These are phyloP conservation scores for Bipolaris cookei DNA, from an alignment of 2,329 filamentous ascomycete genomes.

Conservation along the genomic window DNA sequence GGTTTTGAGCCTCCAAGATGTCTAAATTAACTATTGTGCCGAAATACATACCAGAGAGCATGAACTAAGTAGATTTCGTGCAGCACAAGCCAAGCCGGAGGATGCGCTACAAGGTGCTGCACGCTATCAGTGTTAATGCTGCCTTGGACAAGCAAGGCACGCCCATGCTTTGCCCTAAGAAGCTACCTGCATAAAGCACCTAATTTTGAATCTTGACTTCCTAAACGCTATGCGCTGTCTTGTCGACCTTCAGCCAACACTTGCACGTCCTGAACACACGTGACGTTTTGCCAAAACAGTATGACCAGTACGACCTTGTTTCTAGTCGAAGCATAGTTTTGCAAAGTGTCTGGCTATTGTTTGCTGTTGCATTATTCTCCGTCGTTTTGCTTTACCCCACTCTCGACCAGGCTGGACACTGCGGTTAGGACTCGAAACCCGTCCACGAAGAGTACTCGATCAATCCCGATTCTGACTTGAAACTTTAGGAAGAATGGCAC, in stretches of 20 bases:
- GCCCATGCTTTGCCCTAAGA: neutral
- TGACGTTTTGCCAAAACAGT: neutral
- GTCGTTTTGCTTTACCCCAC: neutral
- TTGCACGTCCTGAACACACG: neutral
- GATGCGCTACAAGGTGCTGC: constrained; percentile 17
- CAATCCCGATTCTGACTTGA: no score
- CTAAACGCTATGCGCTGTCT: neutral
- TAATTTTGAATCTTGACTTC: neutral
- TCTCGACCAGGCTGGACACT: neutral
- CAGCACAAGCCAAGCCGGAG: constrained; percentile 1
- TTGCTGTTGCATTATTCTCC: neutral
- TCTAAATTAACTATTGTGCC: constrained; percentile 12
- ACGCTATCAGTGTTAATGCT: neutral
- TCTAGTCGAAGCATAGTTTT: neutral
- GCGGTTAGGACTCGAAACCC: neutral
- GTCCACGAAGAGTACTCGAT: no score
- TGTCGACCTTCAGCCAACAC: neutral
- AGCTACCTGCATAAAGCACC: neutral
- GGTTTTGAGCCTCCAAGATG: constrained; percentile 10
- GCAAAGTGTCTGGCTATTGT: neutral
- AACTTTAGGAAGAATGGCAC: no score
- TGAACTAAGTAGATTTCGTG: neutral
- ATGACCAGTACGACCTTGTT: neutral
- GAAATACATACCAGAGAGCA: constrained; percentile 1
- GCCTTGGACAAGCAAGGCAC: neutral